Percentiles rank a stretch among this genome's conserved stretches.
Evolutionary conservation across 495 filamentous ascomycete species (phyloP).

Genomic region (Neurospora tetrasperma): DNA sequence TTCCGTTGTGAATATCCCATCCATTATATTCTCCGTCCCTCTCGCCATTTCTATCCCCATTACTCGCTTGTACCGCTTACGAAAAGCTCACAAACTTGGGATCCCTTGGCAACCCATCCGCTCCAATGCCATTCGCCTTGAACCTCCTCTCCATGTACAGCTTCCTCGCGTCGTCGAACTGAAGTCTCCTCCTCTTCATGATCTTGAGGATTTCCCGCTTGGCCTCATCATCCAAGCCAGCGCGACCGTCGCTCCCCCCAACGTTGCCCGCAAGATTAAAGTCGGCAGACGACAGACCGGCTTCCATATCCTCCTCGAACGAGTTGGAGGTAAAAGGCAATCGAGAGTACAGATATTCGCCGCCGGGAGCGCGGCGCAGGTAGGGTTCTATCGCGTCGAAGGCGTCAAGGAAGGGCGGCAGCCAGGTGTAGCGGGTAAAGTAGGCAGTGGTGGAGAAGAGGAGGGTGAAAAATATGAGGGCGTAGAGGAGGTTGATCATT

Average conservation of each 20-base stretch:
- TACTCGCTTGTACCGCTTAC: slow-evolving; percentile 20
- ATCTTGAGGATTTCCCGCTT: slow-evolving; percentile 76
- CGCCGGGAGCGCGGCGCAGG: slow-evolving; percentile 38
- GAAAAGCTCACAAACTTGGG: slow-evolving; percentile 94
- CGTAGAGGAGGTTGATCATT: slow-evolving; percentile 72
- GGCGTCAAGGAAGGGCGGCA: slow-evolving; percentile 48
- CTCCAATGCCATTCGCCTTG: slow-evolving; percentile 72
- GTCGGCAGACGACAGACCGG: slow-evolving; percentile 66
- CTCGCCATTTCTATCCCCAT: background rate
- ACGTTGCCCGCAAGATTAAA: slow-evolving; percentile 80
- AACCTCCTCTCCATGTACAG: slow-evolving; percentile 79
- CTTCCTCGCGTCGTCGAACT: slow-evolving; percentile 84
- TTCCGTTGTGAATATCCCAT: background rate
- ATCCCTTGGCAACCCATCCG: slow-evolving; percentile 81
- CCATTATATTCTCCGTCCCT: background rate
- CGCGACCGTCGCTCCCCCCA: slow-evolving; percentile 59
- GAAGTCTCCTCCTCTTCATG: slow-evolving; percentile 67
- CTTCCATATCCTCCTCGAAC: slow-evolving; percentile 68
- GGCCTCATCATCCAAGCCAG: slow-evolving; percentile 65
- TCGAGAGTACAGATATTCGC: slow-evolving; percentile 55
- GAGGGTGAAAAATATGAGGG: slow-evolving; percentile 52
- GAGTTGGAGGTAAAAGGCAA: slow-evolving; percentile 51
- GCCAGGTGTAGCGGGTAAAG: slow-evolving; percentile 69
- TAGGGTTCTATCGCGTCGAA: slow-evolving; percentile 11
- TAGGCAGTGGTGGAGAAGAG: slow-evolving; percentile 55